Evolutionary conservation across 805 yeast species (phyloP).

Genomic region (Tetrapisispora fleetii): DNA sequence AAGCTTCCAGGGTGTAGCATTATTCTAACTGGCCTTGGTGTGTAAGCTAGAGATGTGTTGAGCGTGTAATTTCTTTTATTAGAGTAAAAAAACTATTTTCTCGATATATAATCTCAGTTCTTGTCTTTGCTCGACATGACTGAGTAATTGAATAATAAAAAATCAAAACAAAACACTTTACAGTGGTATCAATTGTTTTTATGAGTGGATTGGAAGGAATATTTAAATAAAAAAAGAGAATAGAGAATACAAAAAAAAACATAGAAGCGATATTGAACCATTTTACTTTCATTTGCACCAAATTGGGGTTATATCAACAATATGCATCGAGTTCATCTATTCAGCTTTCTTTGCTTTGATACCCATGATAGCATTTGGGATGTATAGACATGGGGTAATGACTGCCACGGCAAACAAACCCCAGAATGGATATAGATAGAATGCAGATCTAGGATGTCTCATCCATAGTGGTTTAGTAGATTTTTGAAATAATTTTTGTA

Average conservation of each 20-base stretch:
- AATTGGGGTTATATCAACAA: no score
- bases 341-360: constrained; percentile 38
- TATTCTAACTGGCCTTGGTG: no score
- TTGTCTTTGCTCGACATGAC: neutral
- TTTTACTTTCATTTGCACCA: no score
- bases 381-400: constrained; percentile 54
- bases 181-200: no score
- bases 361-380: constrained; percentile 65
- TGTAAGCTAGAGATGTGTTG: no score
- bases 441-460: constrained; percentile 61
- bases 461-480: constrained; percentile 50
- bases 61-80: neutral
- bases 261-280: neutral
- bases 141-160: neutral
- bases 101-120: neutral
- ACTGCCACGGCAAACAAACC: constrained; percentile 62
- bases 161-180: no score
- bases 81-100: neutral
- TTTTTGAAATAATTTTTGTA: constrained; percentile 50
- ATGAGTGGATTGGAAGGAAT: neutral
- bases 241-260: constrained; percentile 1
- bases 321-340: neutral
- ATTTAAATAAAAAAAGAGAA: no score
- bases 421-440: constrained; percentile 67
- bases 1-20: no score